These are phyloP conservation scores for Articulospora tetracladia DNA, from an alignment of 495 filamentous ascomycete genomes.

Conservation along the genomic window DNA sequence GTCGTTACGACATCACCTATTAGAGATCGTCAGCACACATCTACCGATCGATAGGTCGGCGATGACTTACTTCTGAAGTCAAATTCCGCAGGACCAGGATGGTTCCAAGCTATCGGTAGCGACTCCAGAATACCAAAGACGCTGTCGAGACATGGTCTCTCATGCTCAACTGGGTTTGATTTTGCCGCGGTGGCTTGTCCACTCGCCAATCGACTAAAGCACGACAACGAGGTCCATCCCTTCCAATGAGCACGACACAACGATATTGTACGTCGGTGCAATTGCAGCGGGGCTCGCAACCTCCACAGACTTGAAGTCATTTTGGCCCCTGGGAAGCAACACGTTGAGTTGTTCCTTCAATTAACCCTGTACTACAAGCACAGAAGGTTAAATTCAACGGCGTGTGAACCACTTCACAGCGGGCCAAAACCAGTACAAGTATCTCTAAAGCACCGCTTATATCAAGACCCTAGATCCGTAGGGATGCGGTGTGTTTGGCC, in stretches of 20 bases:
- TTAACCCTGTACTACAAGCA: not conserved
- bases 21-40: constrained; percentile 48
- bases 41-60: not conserved
- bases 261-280: no score
- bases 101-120: constrained; percentile 39
- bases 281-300: no score
- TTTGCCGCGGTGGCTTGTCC: not conserved
- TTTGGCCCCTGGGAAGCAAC: not conserved
- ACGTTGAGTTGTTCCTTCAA: not conserved
- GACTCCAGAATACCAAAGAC: not conserved
- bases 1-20: constrained; percentile 69
- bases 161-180: not conserved
- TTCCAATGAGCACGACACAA: no score
- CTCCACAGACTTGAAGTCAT: not conserved
- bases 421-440: no score
- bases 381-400: not conserved
- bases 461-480: no score
- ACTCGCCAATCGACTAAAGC: not conserved
- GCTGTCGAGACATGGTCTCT: not conserved
- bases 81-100: constrained; percentile 54
- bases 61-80: constrained; percentile 50
- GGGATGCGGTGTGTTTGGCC: no score
- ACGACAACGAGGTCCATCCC: not conserved
- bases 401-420: no score
- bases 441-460: no score